phyloP scores from a whole-genome alignment of 768 basidiomycete genomes.

The Leccinum variicolor region DNA sequence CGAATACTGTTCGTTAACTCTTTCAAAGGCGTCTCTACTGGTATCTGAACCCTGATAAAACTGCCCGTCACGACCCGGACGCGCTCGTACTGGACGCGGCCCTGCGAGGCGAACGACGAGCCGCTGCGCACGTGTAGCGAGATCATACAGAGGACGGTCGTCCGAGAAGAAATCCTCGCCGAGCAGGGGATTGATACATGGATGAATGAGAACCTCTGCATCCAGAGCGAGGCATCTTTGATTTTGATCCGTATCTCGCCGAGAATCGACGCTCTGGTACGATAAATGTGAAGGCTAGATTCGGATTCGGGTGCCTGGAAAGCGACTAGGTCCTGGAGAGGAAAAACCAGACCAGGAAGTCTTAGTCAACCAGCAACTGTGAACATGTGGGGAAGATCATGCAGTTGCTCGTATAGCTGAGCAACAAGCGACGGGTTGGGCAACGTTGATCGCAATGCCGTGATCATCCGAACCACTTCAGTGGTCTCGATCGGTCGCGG shows the following conservation, averaged over 20 bases:
- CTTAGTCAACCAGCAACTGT: neutral
- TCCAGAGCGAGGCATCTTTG: neutral
- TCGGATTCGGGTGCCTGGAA: neutral
- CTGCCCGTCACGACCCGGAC: too few species aligned
- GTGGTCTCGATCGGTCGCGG: neutral
- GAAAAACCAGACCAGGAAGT: neutral
- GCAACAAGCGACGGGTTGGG: neutral
- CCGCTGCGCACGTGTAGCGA: neutral
- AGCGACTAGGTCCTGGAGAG: neutral
- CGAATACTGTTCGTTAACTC: too few species aligned
- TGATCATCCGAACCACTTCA: neutral
- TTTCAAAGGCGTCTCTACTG: too few species aligned
- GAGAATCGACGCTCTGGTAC: neutral
- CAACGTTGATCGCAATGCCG: neutral
- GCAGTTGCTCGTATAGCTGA: neutral
- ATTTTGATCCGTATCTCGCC: neutral
- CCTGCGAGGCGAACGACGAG: neutral
- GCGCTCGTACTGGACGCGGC: neutral
- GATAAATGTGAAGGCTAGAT: neutral
- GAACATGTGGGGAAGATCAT: neutral
- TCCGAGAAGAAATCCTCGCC: neutral
- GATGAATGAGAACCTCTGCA: neutral
- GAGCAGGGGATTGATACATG: neutral
- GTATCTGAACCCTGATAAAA: too few species aligned
- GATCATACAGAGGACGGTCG: neutral